phyloP scores from a whole-genome alignment of 768 basidiomycete genomes.

The Sarcodon aspratus region DNA sequence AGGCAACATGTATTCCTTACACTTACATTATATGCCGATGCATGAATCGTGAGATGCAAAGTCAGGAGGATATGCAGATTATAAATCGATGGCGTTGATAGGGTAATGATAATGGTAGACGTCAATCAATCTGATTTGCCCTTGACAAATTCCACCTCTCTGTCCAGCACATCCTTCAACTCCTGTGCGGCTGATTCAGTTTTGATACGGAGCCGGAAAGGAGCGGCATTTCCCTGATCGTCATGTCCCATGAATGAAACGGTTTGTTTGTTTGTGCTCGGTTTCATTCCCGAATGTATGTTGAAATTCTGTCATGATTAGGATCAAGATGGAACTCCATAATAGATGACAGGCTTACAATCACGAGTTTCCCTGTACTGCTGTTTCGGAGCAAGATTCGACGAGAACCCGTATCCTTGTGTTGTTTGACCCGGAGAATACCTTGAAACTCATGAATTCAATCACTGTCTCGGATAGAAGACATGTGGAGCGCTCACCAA shows the following conservation, averaged over 20 bases:
- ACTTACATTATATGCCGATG: no score
- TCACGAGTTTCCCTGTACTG: constrained; percentile 60
- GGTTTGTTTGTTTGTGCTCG: constrained; percentile 36
- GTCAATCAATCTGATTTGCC: no score
- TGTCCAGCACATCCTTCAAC: constrained; percentile 48
- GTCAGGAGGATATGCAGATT: no score
- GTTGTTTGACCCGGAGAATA: constrained; percentile 60
- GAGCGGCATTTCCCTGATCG: constrained; percentile 34
- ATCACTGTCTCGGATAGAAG: neutral
- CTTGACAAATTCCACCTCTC: constrained; percentile 29
- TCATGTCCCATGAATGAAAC: constrained; percentile 66
- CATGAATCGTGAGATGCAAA: no score
- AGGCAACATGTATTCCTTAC: no score
- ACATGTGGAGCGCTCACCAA: constrained; percentile 36
- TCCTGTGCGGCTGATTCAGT: constrained; percentile 45
- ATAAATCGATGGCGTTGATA: no score
- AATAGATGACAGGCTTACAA: constrained; percentile 36
- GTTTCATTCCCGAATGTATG: constrained; percentile 46
- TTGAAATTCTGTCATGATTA: constrained; percentile 56
- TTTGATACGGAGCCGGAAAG: constrained; percentile 52
- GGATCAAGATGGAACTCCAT: neutral
- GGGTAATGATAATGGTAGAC: no score
- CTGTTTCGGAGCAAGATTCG: constrained; percentile 64
- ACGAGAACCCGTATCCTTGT: constrained; percentile 47
- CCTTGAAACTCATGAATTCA: constrained; percentile 26